Evolutionary conservation across 768 basidiomycete species (phyloP).

Genomic region (Tylopilus sp.): DNA sequence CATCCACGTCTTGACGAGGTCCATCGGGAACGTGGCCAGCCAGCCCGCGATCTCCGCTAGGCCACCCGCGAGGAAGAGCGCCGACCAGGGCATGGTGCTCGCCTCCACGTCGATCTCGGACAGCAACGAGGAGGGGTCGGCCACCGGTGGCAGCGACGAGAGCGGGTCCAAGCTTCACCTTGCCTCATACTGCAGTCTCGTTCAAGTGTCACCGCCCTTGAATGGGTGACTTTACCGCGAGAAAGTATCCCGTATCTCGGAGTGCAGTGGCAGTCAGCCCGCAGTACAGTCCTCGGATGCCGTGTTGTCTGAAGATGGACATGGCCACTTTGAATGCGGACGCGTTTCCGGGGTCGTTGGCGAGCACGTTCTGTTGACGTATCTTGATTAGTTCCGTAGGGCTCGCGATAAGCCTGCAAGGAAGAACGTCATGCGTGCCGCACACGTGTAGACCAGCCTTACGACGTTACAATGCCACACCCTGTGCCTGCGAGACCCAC

Average conservation of each 20-base stretch:
- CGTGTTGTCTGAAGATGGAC: slow-evolving; percentile 52
- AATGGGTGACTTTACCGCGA: slow-evolving; percentile 48
- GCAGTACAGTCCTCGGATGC: slow-evolving; percentile 69
- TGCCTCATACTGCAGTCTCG: slow-evolving; percentile 53
- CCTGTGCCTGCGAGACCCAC: slow-evolving; percentile 76
- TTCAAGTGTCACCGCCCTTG: slow-evolving; percentile 1
- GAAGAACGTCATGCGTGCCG: background rate
- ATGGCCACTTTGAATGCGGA: slow-evolving; percentile 53
- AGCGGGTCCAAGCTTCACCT: slow-evolving; percentile 43
- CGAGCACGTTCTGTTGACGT: slow-evolving; percentile 61
- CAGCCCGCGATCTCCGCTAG: slow-evolving; percentile 76
- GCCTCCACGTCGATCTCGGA: slow-evolving; percentile 40
- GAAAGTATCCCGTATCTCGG: slow-evolving; percentile 82
- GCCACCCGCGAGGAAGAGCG: slow-evolving; percentile 69
- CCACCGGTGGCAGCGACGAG: slow-evolving; percentile 1
- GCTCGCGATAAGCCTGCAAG: slow-evolving; percentile 62
- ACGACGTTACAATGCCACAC: slow-evolving; percentile 80
- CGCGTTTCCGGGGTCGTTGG: slow-evolving; percentile 30
- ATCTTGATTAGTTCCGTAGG: slow-evolving; percentile 91
- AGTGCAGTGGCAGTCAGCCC: slow-evolving; percentile 72
- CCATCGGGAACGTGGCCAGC: slow-evolving; percentile 81
- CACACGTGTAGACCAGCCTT: slow-evolving; percentile 26
- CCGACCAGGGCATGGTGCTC: slow-evolving; percentile 44
- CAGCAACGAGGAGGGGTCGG: slow-evolving; percentile 36
- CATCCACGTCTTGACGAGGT: slow-evolving; percentile 87